Base-by-base conservation (phyloP, 306 rosid genomes). In the Dryas octopetala region DNA sequence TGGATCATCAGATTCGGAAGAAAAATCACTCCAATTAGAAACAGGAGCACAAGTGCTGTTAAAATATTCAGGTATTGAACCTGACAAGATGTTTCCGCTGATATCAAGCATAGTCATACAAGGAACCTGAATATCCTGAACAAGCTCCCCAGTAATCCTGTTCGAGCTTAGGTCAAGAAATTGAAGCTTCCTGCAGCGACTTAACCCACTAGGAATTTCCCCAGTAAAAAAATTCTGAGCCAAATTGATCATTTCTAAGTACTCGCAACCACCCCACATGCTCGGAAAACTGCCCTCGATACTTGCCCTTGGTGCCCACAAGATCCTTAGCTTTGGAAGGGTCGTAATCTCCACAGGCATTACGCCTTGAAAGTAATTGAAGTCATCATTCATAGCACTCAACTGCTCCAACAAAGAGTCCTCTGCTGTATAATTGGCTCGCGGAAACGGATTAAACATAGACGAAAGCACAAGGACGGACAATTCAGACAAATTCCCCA, bases 261-360 rank as follows among this genome's bases (percentile, higher is more conserved):
- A 83, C 57, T 83, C 86, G 73, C 98, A 93, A 74, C 77, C 58
- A 67, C 89, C 90, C 98, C 98, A 91, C 66, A 57, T 68, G 7
- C 73, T 81, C 0, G 91, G 91, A 62, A 93, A 83, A 52, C 50
- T 53, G 43, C 87, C 94, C 76, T 91, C 89, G 62, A 93, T 81
- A 59, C 79, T 93, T n/a, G 87, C 92, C 83, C 88, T 89, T 0
- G 98, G 97, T 14, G 91, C 92, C 98, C 98, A 93, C 73, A 93
- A 81, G 48, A 93, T 77, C 79, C 80, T 89, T 82, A 93, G 80
- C 68, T 89, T 86, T 0, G 98, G 96, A 72, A 93, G 97, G 5
- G 66, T 1, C 1, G 90, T 69, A 60, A 91, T 65, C 74, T 83
- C 88, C 79, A 12, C 82, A 9, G 98, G 97, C 68, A 93, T 73